Evolutionary conservation across 2,329 filamentous ascomycete genomes (phyloP), one percentile per base, ranked within the genome.

Genomic region (Basipetospora sp.): DNA sequence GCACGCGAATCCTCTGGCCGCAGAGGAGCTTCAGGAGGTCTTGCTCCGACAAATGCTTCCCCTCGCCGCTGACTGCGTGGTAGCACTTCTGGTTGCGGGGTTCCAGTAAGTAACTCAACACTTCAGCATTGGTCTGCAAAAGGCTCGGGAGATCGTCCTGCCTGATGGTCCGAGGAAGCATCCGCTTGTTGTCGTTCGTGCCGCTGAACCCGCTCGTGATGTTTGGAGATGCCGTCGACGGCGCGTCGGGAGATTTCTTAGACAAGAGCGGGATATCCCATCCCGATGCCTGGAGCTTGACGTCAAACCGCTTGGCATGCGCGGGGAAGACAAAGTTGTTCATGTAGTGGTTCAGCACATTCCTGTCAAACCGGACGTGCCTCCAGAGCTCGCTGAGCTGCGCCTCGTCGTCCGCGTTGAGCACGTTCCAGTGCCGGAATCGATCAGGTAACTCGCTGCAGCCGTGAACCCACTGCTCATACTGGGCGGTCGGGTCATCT

Each of bases 171-270:
- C 74, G 50, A 0, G 79, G 79, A 0, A 83, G 53, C 25, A 79
- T 59, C 0, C 54, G 56, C 27, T 66, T 61, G 15, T 69, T 74
- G 47, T 84, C 79, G 31, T 80, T 83, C 0, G 80, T 84, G 0
- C 79, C 79, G 6, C 73, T 79, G 49, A 86, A 85, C 0, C 79
- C 79, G 0, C 77, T 81, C 0, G 76, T 79, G 2, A 65, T 25
- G 22, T 11, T 11, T 25, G 22, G 22, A 25, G 6, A 6, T 25
- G 22, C 6, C 6, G 22, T 25, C 22, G 55, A 47, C 29, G n/a
- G 15, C 13, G 17, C 33, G 10, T 41, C 14, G 22, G 38, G 27
- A 19, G 39, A 18, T 40, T 47, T n/a, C 13, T 14, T 3, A 18
- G 20, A 8, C 44, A 59, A 60, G 0, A 74, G 48, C 0, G 74